Percentiles rank a stretch among this genome's conserved stretches.
Evolutionary conservation across 352 stramenopile species (phyloP).

Genomic region (Discostella stelligera): DNA sequence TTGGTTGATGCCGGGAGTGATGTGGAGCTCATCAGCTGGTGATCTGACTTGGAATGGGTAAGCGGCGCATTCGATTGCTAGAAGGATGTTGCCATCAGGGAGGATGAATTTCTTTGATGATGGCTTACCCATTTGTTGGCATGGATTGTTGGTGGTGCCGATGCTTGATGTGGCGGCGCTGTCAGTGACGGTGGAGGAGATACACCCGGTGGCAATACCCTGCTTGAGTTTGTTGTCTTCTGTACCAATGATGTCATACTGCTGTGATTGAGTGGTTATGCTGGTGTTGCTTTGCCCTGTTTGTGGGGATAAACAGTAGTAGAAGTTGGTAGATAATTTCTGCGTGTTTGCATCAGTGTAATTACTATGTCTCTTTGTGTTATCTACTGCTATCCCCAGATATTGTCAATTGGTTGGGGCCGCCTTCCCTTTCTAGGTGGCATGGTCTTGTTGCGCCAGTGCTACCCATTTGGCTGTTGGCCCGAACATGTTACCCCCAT

Average conservation of each 20-base stretch:
- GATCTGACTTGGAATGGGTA: background rate
- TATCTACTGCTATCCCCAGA: too few relatives aligned
- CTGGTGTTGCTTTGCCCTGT: background rate
- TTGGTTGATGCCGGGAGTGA: conserved; percentile 4
- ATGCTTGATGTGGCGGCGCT: background rate
- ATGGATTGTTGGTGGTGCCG: background rate
- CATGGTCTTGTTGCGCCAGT: too few relatives aligned
- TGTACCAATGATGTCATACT: background rate
- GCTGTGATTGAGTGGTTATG: background rate
- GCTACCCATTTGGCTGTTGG: too few relatives aligned
- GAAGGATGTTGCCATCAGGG: background rate
- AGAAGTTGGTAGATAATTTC: background rate
- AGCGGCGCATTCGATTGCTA: background rate
- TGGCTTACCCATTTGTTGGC: background rate
- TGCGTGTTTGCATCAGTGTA: background rate
- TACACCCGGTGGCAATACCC: background rate
- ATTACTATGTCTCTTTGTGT: too few relatives aligned
- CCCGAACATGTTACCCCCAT: too few relatives aligned
- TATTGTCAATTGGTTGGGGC: too few relatives aligned
- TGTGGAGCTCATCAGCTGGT: conserved; percentile 1
- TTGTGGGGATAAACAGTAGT: background rate
- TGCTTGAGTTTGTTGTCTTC: background rate
- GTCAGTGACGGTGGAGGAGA: background rate
- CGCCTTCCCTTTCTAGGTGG: too few relatives aligned
- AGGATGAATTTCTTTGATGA: background rate